Evolutionary conservation across 331 rosid species (phyloP), one percentile per base, ranked within the genome.

Genomic region (Telfairia occidentalis): DNA sequence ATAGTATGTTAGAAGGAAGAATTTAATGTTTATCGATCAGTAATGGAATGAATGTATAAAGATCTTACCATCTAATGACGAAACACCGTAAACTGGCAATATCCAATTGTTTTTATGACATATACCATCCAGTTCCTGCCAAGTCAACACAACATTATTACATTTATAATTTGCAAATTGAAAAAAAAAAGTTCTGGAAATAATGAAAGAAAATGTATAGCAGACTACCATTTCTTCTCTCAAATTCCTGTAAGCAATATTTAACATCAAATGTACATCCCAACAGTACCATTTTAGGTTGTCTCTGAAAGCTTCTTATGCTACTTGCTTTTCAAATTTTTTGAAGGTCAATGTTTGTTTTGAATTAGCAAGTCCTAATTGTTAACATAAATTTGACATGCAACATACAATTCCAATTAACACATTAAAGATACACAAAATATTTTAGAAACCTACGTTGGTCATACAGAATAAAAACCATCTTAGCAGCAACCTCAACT

Each of bases 101-200:
- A 80, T 34, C 96, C 96, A 92, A 75, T 82, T 76, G 78, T 90
- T 92, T 81, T 79, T 78, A 24, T 50, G 65, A 42, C 97, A 92
- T 72, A 85, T 64, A 32, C 50, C 84, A 78, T 92, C 96, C 70
- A 92, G 71, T 82, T 88, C 96, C 96, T 90, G 96, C 83, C 82
- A 78, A 55, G 58, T 77, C 71, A 50, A 76, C 67, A 79, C n/a
- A 71, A 18, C 32, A 63, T 10, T 21, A 63, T 71, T 63, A 73
- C 4, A 55, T 72, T 50, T 78, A 71, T 52, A 65, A 18, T 21
- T 21, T 18, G 12, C 29, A 71, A 40, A 32, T 50, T 58, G 74
- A 48, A 16, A 32, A 9, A 5, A 24, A 55, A n/a, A n/a, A n/a
- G n/a, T n/a, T 58, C 57, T 75, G 24, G 37, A 50, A 50, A 11